Conservation (phyloP, 495 filamentous ascomycete genomes). For the Penicillium bialowiezense region DNA sequence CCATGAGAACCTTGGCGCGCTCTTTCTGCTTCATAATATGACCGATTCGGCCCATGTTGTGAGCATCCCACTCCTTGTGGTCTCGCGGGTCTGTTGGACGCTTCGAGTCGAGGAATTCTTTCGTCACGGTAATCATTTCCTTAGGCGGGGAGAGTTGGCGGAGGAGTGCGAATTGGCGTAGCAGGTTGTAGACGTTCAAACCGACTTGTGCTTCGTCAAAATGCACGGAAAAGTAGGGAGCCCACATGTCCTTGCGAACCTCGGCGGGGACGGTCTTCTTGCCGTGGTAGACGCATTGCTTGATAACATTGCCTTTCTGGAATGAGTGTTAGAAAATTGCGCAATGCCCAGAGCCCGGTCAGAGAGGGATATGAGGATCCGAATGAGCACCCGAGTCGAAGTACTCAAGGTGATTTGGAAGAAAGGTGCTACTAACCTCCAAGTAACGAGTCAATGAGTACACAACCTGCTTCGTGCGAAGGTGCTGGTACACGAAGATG, state of each 20-base stretch:
- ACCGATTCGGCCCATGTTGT: conserved; percentile 42
- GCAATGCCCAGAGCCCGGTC: not conserved
- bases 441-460: conserved; percentile 71
- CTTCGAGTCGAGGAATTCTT: conserved; percentile 48
- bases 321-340: conserved; percentile 4
- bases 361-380: not conserved
- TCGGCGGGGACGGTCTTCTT: conserved; percentile 79
- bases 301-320: conserved; percentile 64
- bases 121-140: conserved; percentile 49
- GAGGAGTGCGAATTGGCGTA: conserved; percentile 70
- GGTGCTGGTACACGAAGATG: conserved; percentile 81
- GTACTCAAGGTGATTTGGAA: not conserved
- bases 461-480: conserved; percentile 76
- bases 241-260: conserved; percentile 90
- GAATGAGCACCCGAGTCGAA: not conserved
- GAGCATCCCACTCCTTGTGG: conserved; percentile 42
- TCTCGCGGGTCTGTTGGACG: conserved; percentile 58
- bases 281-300: conserved; percentile 82
- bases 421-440: conserved; percentile 50
- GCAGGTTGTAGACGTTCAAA: conserved; percentile 68
- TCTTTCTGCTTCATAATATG: conserved; percentile 50
- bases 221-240: conserved; percentile 70
- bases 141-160: conserved; percentile 43
- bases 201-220: conserved; percentile 67
- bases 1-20: conserved; percentile 65